These are phyloP conservation scores for Agarophyton chilense DNA, from an alignment of 23 red algal species.

Conservation along the genomic window DNA sequence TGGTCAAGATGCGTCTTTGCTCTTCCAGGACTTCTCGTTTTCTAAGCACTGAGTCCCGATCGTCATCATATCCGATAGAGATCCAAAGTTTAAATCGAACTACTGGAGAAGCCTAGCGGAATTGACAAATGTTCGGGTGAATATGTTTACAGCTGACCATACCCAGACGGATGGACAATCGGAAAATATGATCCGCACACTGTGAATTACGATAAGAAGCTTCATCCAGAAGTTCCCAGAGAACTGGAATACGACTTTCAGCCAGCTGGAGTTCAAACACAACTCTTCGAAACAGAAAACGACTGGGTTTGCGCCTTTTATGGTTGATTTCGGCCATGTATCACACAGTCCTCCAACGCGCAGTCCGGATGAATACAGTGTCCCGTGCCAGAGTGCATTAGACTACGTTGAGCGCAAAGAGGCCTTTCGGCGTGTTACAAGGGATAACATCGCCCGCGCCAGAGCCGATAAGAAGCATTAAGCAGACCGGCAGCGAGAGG, in stretches of 20 bases:
- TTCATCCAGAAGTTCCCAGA: background rate
- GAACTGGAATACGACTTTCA: background rate
- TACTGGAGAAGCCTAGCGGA: background rate
- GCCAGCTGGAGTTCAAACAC: conserved; percentile 18
- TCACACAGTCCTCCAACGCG: background rate
- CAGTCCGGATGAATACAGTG: background rate
- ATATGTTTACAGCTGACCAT: background rate
- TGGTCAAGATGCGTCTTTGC: no score
- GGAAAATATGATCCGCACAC: conserved; percentile 18
- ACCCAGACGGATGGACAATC: conserved; percentile 17
- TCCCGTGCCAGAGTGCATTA: background rate
- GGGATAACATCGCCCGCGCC: conserved; percentile 9
- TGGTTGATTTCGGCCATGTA: conserved; percentile 6
- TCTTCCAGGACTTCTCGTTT: no score
- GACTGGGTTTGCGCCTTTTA: conserved; percentile 7
- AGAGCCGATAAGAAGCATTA: background rate
- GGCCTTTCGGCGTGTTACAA: background rate
- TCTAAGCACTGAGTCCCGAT: no score
- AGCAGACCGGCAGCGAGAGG: background rate
- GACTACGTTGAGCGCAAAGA: background rate
- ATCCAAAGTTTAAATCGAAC: no score
- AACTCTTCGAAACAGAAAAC: background rate
- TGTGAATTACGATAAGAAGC: background rate
- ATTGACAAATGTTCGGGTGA: background rate
- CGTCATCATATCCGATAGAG: no score